Percentiles rank a stretch among this genome's conserved stretches.
Evolutionary conservation across 2,329 filamentous ascomycete species (phyloP).

Genomic region (Keithomyces neogunnii): DNA sequence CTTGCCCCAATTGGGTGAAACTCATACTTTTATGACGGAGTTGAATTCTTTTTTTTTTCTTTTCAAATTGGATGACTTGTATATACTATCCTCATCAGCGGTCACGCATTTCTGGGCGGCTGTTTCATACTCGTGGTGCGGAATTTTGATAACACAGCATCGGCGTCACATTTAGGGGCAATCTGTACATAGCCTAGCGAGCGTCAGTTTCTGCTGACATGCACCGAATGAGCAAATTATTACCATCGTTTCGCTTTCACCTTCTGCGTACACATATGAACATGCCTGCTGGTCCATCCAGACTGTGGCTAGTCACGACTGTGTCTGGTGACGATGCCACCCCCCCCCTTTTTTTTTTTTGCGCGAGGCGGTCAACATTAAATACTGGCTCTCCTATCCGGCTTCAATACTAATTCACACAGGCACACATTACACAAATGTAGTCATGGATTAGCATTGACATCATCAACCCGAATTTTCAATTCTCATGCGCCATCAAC

Average conservation of each 20-base stretch:
- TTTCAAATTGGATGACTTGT: neutral
- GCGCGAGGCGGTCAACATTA: too few species aligned
- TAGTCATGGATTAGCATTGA: neutral
- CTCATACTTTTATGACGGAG: neutral
- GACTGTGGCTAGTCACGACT: too few species aligned
- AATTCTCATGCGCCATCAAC: neutral
- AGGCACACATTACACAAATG: neutral
- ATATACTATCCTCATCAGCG: conserved; percentile 5
- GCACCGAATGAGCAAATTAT: neutral
- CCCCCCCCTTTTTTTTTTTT: too few species aligned
- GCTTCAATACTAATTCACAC: neutral
- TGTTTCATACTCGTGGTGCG: neutral
- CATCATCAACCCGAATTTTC: neutral
- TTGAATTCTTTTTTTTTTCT: too few species aligned
- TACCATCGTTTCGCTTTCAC: neutral
- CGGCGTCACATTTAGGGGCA: conserved; percentile 1
- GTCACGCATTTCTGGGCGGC: neutral
- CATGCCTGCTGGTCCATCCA: too few species aligned
- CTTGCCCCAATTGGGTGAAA: neutral
- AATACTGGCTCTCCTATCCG: too few species aligned
- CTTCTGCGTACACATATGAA: too few species aligned
- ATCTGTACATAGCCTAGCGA: neutral
- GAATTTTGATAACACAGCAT: conserved; percentile 6
- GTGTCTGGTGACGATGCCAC: too few species aligned
- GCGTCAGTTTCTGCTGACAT: neutral